phyloP scores from a whole-genome alignment of 78 protist species.

The Dictyostelium purpureum region DNA sequence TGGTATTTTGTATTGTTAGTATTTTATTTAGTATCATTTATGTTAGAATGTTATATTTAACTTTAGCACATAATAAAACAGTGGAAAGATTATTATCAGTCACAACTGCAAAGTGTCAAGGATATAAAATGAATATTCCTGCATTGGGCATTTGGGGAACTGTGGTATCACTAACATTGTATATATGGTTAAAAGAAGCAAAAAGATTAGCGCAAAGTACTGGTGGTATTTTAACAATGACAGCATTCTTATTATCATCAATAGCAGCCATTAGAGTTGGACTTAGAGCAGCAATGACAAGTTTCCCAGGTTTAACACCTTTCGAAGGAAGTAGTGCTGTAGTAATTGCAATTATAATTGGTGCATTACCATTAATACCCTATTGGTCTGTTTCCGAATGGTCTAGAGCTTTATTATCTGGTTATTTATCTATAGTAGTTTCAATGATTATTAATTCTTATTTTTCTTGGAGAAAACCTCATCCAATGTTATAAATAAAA shows the following conservation, averaged over 20 bases:
- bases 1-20: constrained; percentile 51
- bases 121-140: constrained; percentile 42
- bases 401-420: constrained; percentile 56
- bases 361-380: constrained; percentile 73
- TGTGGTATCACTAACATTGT: constrained; percentile 42
- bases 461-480: constrained; percentile 57
- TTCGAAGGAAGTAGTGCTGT: constrained; percentile 76
- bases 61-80: constrained; percentile 68
- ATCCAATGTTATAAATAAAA: constrained; percentile 41
- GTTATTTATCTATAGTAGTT: constrained; percentile 49
- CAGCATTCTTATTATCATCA: constrained; percentile 37
- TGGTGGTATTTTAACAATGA: constrained; percentile 72
- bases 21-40: constrained; percentile 28
- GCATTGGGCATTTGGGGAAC: constrained; percentile 65
- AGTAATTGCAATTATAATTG: constrained; percentile 44
- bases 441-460: constrained; percentile 68
- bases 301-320: constrained; percentile 68
- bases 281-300: constrained; percentile 47
- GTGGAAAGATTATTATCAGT: constrained; percentile 22
- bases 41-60: constrained; percentile 58
- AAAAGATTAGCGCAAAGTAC: constrained; percentile 37
- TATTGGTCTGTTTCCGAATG: constrained; percentile 59
- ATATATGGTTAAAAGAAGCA: constrained; percentile 71
- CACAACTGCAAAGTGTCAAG: constrained; percentile 9
- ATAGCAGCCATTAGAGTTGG: constrained; percentile 69